Evolutionary conservation across 2,329 filamentous ascomycete genomes (phyloP), one percentile per base, ranked within the genome.

Genomic region (Fusarium veterinarium): DNA sequence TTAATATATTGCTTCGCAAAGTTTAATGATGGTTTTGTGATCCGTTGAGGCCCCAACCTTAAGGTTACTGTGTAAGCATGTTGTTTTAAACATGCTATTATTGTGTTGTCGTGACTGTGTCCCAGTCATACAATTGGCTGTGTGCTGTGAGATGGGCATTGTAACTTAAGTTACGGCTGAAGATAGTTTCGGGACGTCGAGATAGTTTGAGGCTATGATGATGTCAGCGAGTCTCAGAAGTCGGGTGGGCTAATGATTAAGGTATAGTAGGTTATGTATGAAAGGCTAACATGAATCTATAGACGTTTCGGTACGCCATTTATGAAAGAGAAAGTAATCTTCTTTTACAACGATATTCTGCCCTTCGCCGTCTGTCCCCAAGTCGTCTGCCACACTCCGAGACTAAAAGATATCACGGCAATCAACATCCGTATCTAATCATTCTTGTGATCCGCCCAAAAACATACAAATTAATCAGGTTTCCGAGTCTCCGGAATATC

Each of bases 401-500:
- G 8, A 28, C 30, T 37, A 25, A 23, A 40, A 14, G n/a, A 20
- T 53, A 64, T 52, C 49, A 25, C 41, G 30, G 33, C 45, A 45
- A 48, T 37, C 37, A 45, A 38, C 57, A 35, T 42, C 59, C 45
- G 53, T 51, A 51, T 51, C 30, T 51, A 20, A n/a, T 73, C 59
- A 44, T 59, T 40, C 30, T 28, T 38, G 44, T 45, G 45, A 60
- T 64, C 42, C 25, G 19, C 55, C 30, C 31, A 51, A 41, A 67
- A 48, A 62, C 23, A 62, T 13, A 23, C 58, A 51, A 14, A 44
- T 60, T 20, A 33, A 51, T 69, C 51, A 42, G 63, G 17, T 74
- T 66, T 35, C 76, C 76, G 76, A 78, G 70, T 76, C 73, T 78
- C 76, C 76, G 76, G 76, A 55, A 41, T 78, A 78, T 78, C 76